phyloP scores from a whole-genome alignment of 345 rosid species.

The Boechera retrofracta region DNA sequence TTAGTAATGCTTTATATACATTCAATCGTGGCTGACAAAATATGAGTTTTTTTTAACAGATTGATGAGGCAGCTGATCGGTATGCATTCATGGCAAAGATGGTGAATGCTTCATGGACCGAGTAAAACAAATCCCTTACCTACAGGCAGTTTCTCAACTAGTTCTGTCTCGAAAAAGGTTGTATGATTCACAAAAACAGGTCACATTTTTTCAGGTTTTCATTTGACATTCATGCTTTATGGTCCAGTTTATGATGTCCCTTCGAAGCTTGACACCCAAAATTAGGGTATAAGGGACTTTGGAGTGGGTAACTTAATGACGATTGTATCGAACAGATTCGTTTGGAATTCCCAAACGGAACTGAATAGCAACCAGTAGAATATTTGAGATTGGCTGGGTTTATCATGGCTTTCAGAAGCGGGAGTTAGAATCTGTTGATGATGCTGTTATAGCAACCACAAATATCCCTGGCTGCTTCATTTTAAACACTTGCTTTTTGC shows the following conservation, averaged over 20 bases:
- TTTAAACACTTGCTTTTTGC: background rate
- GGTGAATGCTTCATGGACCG: constrained; percentile 73
- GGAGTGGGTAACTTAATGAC: background rate
- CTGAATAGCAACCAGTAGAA: background rate
- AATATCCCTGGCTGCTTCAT: background rate
- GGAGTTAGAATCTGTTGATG: background rate
- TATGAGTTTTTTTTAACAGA: constrained; percentile 50
- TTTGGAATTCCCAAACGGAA: too few relatives aligned
- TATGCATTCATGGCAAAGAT: constrained; percentile 84
- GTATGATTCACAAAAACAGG: constrained; percentile 1
- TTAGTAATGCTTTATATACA: background rate
- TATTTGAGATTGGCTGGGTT: background rate
- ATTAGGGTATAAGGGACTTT: background rate
- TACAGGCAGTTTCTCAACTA: constrained; percentile 4
- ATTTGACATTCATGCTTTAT: background rate
- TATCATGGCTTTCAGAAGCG: background rate
- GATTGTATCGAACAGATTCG: too few relatives aligned
- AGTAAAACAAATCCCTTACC: constrained; percentile 39
- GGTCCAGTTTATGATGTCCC: background rate
- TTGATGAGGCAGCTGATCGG: constrained; percentile 86
- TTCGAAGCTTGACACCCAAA: constrained; percentile 6
- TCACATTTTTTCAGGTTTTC: constrained; percentile 1
- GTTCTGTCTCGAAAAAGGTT: background rate
- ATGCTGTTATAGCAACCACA: background rate
- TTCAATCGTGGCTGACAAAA: background rate